Evolutionary conservation across 2,329 filamentous ascomycete genomes (phyloP), one percentile per base, ranked within the genome.

Genomic region (Aureobasidium namibiae): DNA sequence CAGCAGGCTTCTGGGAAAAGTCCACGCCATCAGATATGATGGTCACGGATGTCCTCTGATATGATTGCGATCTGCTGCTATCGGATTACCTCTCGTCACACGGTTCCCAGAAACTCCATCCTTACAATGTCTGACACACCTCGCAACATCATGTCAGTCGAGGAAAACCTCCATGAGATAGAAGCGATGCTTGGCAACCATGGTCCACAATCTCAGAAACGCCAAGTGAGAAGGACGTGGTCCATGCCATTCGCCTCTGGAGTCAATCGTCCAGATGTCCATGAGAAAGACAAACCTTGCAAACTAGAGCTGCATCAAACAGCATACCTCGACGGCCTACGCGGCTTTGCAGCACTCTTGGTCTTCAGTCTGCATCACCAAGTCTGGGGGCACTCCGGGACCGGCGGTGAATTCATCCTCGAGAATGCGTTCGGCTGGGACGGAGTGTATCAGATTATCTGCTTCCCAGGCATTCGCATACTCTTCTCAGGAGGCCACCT

Each of bases 281-380:
- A 1, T 11, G 45, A 21, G 0, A 49, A 34, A 10, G 49, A 52
- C 7, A 52, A 52, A 6, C 23, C 10, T 21, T 4, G 7, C 23
- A 52, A 14, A 6, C 10, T 9, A 6, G 33, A 23, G 14, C 69
- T 78, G 14, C 73, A 79, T 7, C 72, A 74, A 18, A 85, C 82
- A 4, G 81, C 82, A 11, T 84, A 82, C 63, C 75, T 85, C 18
- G 85, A 88, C 64, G 85, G 85, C 16, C 72, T 88, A 16, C 75
- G 85, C 66, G 85, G 85, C 2, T 85, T 88, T 61, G 84, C 85
- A 6, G 83, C 85, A 1, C 76, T 88, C 29, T 67, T 88, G 26
- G 85, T 88, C 11, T 88, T 86, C 68, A 76, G 78, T 64, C 81
- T 85, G 56, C 82, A 86, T 68, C 78, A 86, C 67, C 70, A 80